These are phyloP conservation scores for Ogataea methanolica DNA, from an alignment of 805 yeast genomes.

Conservation along the genomic window DNA sequence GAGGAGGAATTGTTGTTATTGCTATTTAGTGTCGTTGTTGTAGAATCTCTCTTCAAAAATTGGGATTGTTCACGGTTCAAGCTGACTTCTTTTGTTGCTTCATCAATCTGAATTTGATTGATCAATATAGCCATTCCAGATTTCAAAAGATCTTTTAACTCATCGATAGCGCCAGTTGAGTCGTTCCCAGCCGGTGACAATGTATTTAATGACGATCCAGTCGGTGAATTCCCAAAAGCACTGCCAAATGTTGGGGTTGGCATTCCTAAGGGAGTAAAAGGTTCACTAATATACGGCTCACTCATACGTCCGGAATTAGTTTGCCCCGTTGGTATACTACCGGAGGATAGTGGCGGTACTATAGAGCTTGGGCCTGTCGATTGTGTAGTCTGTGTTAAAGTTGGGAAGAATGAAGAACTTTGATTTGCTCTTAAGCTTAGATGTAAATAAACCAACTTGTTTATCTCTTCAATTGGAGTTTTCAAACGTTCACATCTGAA, in stretches of 20 bases:
- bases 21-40: background rate
- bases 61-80: constrained; percentile 30
- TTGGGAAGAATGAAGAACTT: background rate
- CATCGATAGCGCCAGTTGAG: constrained; percentile 35
- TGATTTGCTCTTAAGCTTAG: constrained; percentile 21
- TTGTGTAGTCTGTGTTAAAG: constrained; percentile 2
- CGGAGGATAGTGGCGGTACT: constrained; percentile 11
- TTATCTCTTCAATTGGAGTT: constrained; percentile 55
- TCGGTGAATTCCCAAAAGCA: constrained; percentile 14
- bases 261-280: constrained; percentile 17
- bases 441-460: constrained; percentile 39
- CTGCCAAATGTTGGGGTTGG: constrained; percentile 21
- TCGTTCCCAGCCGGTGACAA: constrained; percentile 13
- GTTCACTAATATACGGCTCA: background rate
- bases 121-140: constrained; percentile 33
- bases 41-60: constrained; percentile 22
- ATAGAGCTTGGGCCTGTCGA: background rate
- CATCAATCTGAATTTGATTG: constrained; percentile 25
- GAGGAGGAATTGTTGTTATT: too few species aligned
- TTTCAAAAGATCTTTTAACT: constrained; percentile 40
- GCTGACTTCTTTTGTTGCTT: constrained; percentile 25
- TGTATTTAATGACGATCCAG: constrained; percentile 10
- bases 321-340: background rate
- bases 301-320: background rate
- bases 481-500: constrained; percentile 45